phyloP scores from a whole-genome alignment of 23 red algal genomes.

The Gracilariopsis chorda region DNA sequence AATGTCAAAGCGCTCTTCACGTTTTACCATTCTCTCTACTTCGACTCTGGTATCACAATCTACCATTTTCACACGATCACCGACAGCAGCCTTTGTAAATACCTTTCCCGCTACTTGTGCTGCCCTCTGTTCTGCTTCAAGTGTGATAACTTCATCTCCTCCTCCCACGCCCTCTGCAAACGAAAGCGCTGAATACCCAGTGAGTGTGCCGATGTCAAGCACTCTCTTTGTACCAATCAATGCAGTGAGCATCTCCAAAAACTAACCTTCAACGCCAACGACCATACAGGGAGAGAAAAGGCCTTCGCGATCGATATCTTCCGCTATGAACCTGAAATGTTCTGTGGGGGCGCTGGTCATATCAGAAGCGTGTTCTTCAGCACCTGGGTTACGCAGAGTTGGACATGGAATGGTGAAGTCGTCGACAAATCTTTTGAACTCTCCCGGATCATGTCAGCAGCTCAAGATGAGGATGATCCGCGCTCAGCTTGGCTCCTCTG shows the following conservation, averaged over 20 bases:
- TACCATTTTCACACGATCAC: slow-evolving; percentile 11
- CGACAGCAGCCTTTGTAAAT: neutral
- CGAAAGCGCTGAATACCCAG: slow-evolving; percentile 80
- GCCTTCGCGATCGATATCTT: slow-evolving; percentile 23
- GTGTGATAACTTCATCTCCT: slow-evolving; percentile 30
- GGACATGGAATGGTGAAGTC: slow-evolving; percentile 13
- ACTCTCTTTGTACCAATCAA: slow-evolving; percentile 49
- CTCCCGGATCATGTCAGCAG: neutral
- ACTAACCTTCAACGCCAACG: slow-evolving; percentile 54
- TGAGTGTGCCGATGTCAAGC: slow-evolving; percentile 87
- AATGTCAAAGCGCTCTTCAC: slow-evolving; percentile 65
- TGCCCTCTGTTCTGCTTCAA: slow-evolving; percentile 53
- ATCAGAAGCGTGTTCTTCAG: slow-evolving; percentile 23
- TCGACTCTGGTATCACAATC: slow-evolving; percentile 34
- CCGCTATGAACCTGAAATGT: slow-evolving; percentile 17
- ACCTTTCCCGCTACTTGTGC: slow-evolving; percentile 43
- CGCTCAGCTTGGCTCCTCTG: neutral
- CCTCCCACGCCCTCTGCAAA: slow-evolving; percentile 75
- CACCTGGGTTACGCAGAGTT: slow-evolving; percentile 26
- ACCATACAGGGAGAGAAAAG: slow-evolving; percentile 69
- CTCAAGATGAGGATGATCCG: neutral
- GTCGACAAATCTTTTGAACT: neutral
- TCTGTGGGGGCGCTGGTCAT: slow-evolving; percentile 20
- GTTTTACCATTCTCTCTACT: neutral
- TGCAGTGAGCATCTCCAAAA: slow-evolving; percentile 58